Evolutionary conservation across 1,139 yeast genomes (phyloP), one percentile per base, ranked within the genome.

Genomic region (Scheffersomyces titani): DNA sequence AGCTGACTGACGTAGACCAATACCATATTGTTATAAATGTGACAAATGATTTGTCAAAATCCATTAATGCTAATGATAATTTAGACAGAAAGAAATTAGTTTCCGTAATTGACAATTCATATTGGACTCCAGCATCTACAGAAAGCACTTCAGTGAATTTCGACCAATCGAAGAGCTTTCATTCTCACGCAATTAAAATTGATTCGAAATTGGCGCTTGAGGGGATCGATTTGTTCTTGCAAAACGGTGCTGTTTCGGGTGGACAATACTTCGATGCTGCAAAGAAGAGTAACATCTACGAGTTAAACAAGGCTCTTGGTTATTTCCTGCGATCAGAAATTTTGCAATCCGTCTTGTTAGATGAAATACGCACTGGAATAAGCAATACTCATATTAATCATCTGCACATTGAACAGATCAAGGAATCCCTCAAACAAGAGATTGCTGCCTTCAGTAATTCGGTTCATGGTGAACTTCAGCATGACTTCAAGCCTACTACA

Each of bases 401-500:
- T 13, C 44, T 48, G 6, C 52, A 53, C 19, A 53, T 63, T 18
- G 44, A 48, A 6, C 30, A 47, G 11, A 52, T 55, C 16, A 69
- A 69, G 55, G 51, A 53, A 44, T 56, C 63, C 5, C 61, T 71
- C 45, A 62, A 19, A 11, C 18, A 65, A 44, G 73, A 74, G 18
- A 65, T 80, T 49, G 65, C 67, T 11, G 59, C 64, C 36, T 80
- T 75, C 60, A 70, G 77, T 52, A 68, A 69, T 22, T 60, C 64
- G 18, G 74, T 74, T 53, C 82, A 80, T 61, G 58, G 69, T 3
- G 84, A 80, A 57, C 66, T 80, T 18, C 83, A 78, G 58, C 61
- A 67, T 46, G 61, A 65, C 3, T 72, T 80, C 51, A 69, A 70
- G 9, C 83, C 83, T 1, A 57, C 63, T 3, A 71, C 79, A 0